A percentile compares a stretch with the other conserved stretches of the same genome.
Evolutionary conservation across 345 rosid genomes (phyloP).

Genomic region (Salix purpurea): DNA sequence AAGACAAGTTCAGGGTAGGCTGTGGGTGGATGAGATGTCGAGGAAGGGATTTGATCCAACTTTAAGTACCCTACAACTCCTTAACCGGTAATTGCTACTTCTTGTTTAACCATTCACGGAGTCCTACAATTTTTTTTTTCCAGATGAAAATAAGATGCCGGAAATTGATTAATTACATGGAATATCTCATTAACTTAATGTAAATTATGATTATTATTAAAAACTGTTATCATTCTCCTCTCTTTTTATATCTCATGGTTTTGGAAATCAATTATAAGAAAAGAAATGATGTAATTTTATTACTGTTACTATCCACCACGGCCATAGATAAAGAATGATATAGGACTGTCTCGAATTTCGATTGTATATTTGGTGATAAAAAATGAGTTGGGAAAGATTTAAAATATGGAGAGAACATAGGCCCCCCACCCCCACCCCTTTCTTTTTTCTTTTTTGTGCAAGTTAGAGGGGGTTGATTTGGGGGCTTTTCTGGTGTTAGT

Average conservation of each 20-base stretch:
- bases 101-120: not conserved
- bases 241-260: not conserved
- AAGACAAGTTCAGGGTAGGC: conserved; percentile 34
- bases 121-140: not conserved
- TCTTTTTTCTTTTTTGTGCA: not conserved
- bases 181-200: not conserved
- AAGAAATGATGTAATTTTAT: not conserved
- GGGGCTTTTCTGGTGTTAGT: too few species aligned
- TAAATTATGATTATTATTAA: not conserved
- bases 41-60: conserved; percentile 25
- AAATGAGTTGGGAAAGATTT: not conserved
- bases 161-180: not conserved
- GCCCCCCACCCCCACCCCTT: too few species aligned
- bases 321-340: not conserved
- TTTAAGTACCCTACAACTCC: not conserved
- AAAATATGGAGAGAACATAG: not conserved
- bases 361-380: not conserved
- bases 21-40: conserved; percentile 35
- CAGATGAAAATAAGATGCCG: not conserved
- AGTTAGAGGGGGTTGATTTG: not conserved
- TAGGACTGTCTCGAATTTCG: not conserved
- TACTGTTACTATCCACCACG: not conserved
- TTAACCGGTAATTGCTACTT: not conserved
- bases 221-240: not conserved
- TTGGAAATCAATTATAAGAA: conserved; percentile 1